Base-by-base conservation (phyloP, 345 rosid species). In the Geranium brycei region DNA sequence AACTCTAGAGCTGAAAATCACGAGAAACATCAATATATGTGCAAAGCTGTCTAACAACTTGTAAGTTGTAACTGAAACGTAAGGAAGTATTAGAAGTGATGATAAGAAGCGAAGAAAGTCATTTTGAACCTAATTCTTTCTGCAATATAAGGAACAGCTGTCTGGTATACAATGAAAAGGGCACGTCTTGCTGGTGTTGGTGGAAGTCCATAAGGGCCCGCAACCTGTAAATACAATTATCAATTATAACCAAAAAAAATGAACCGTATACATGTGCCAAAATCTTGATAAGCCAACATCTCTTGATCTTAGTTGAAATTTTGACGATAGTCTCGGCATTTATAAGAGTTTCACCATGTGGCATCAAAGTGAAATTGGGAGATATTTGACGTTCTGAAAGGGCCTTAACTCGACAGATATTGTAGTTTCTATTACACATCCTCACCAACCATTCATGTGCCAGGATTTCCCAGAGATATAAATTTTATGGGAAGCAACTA, bases 181-280 rank as follows among this genome's bases (percentile, higher is more conserved):
- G 87, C 83, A 40, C 95, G 91, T 77, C 91, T 85, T 15, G 99
- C 99, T 5, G 95, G 99, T 31, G 96, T 89, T n/a, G 97, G 99
- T 35, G 96, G 79, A 66, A 90, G 91, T 32, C 91, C 85, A 66
- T 81, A 75, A 59, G 82, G 78, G 69, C 96, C 95, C 56, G 89
- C 77, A 75, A 90, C 95, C 97, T 87, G 74, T 59, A 30, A 60
- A 67, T 58, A 76, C 31, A 60, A 58, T 53, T 35, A 62, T 17
- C 56, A 57, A 31, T 17, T 23, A 60, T 65, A 61, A 76, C 61
- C 58, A 63, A 35, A n/a, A 23, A 7, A 51, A 19, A 60, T 61
- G 62, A 56, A 66, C 17, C 38, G 28, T 32, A 38, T 38, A 47
- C 7, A 13, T 10, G 53, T 47, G 15, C 53, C 7, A 47, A 2